Base-by-base conservation (phyloP, 1,284 basidiomycete genomes). In the Pholiota adiposa region DNA sequence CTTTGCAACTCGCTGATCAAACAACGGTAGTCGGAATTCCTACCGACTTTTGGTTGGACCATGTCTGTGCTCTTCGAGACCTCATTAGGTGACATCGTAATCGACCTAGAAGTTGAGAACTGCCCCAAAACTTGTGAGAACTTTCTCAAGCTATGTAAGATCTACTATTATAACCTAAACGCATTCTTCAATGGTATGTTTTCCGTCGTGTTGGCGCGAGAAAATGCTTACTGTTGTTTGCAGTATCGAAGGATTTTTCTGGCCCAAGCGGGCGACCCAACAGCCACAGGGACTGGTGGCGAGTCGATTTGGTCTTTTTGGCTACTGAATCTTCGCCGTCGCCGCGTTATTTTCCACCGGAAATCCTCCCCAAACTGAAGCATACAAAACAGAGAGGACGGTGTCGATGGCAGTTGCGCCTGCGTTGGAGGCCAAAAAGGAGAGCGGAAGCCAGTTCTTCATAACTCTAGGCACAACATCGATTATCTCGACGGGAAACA, bases 41-140 rank as follows among this genome's bases (percentile, higher is more conserved):
- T 31, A 11, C 29, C 29, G 29, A 11, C 21, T 43, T n/a, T 12
- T 38, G 16, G 48, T 34, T 50, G n/a, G 29, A 21, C 19, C 14
- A 98, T 98, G 96, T 97, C 95, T 64, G 94, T 98, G 50, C 84
- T 98, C 62, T 86, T 98, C 65, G 96, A 98, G 81, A 98, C 96
- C 5, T 97, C 95, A 34, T 79, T 98, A 1, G 96, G 96, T 62
- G 96, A 98, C 78, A 83, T 98, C 58, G 93, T 98, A 65, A 94
- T 98, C 72, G 97, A 98, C 79, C 83, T 98, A 49, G 94, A 98
- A 72, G 88, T 92, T n/a, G 93, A 96, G 11, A 78, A 81, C 41
- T 98, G 96, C 73, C 97, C 97, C 0, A 88, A 85, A 71, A 93
- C 90, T 34, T 95, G 92, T 77, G 86, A 93, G 73, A 99, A 98